Evolutionary conservation across 2,329 filamentous ascomycete genomes (phyloP), one percentile per base, ranked within the genome.

Genomic region (Xylaria sp.): DNA sequence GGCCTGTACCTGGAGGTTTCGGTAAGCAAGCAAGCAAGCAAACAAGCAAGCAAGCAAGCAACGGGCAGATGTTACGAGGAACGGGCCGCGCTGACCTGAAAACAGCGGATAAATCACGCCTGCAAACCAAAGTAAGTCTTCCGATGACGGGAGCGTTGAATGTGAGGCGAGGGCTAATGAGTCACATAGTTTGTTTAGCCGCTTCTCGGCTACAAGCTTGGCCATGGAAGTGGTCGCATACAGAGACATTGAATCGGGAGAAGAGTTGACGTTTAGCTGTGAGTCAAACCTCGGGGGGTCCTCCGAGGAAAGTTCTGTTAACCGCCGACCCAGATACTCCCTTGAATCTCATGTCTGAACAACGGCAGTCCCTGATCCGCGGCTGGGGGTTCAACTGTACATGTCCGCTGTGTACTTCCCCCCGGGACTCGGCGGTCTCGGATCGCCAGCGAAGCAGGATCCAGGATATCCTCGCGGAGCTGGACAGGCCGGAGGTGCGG

Each of bases 211-310:
- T 7, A 62, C 60, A 7, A 69, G 66, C 0, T 41, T 73, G 16
- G 61, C 66, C 2, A 64, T 72, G 62, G 68, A 71, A 18, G 66
- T 71, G 2, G 57, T 70, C 1, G 70, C 71, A 1, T 71, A 71
- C 39, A 60, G 64, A 1, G 70, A 74, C 26, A 72, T 73, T 7
- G 41, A 66, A 39, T 62, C 69, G 0, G 68, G 66, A 7, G 71
- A 74, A 38, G 72, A 74, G 45, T 63, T 74, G 17, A 71, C 64
- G 21, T 69, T 73, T 45, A 73, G 69, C 61, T 74, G 72, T 70
- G 56, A 48, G 66, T 50, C n/a, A n/a, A 8, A 37, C 18, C 8
- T 9, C 17, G 18, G 3, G 11, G 7, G 1, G 4, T 39, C n/a
- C 19, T 4, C 9, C 3, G n/a, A 24, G 24, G n/a, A 20, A 47